Conservation (phyloP, 106 monocot genomes). For the Acorus calamus region DNA sequence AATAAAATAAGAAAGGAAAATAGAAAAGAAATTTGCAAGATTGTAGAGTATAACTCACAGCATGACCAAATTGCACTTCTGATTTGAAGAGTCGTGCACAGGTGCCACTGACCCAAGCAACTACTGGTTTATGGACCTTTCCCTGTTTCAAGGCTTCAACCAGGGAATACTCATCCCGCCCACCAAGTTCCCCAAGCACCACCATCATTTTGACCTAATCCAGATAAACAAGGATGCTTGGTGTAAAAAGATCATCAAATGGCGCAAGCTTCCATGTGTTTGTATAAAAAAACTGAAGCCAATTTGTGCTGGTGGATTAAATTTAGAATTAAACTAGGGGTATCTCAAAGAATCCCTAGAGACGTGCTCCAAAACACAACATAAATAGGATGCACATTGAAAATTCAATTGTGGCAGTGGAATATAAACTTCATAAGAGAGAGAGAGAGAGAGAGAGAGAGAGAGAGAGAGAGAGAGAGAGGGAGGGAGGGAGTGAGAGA, state of each 20-base stretch:
- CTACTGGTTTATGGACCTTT: conserved; percentile 90
- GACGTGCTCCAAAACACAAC: background rate
- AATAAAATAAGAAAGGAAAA: too few species aligned
- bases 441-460: too few species aligned
- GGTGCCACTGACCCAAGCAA: conserved; percentile 99
- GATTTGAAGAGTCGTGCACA: conserved; percentile 97
- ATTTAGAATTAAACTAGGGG: background rate
- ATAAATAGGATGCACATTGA: too few species aligned
- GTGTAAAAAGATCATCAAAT: background rate
- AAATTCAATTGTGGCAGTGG: too few species aligned
- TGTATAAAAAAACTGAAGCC: background rate
- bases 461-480: too few species aligned
- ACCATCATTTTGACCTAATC: conserved; percentile 92
- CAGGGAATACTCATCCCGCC: conserved; percentile 85
- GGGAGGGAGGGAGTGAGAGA: too few species aligned
- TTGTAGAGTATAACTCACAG: conserved; percentile 46
- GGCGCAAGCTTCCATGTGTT: too few species aligned
- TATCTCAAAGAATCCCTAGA: background rate
- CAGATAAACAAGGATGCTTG: conserved; percentile 1
- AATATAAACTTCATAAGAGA: too few species aligned
- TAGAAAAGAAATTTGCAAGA: too few species aligned
- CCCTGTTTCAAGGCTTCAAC: conserved; percentile 89
- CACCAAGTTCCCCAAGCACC: conserved; percentile 94
- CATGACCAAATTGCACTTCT: conserved; percentile 99
- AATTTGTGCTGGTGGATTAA: too few species aligned